Conservation (phyloP, 805 yeast genomes). For the Lipomyces sp. region DNA sequence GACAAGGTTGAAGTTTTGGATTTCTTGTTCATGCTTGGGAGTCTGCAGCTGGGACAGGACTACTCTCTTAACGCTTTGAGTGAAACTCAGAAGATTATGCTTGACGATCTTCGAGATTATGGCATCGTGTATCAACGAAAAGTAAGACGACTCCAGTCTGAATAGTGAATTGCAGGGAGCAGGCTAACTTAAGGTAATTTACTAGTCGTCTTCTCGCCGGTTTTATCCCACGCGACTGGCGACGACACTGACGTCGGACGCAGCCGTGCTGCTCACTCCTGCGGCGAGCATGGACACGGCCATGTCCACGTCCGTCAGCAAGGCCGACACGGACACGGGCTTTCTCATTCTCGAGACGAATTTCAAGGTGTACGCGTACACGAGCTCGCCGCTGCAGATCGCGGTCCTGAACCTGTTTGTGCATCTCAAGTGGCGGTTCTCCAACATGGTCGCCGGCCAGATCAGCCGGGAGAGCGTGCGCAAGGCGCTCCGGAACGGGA, state of each 20-base stretch:
- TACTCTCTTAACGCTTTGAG: slow-evolving; percentile 69
- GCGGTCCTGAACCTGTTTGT: slow-evolving; percentile 88
- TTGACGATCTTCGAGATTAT: slow-evolving; percentile 85
- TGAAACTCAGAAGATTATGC: slow-evolving; percentile 78
- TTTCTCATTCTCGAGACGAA: slow-evolving; percentile 89
- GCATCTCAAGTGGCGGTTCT: slow-evolving; percentile 76
- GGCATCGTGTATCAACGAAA: slow-evolving; percentile 77
- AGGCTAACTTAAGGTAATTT: no score
- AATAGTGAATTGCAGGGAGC: background rate
- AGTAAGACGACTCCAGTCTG: background rate
- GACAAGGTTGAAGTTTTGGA: slow-evolving; percentile 94
- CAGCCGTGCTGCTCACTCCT: slow-evolving; percentile 66
- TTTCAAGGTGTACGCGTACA: slow-evolving; percentile 65
- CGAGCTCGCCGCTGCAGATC: slow-evolving; percentile 79
- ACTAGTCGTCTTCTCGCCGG: slow-evolving; percentile 43
- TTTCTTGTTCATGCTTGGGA: slow-evolving; percentile 89
- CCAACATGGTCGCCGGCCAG: slow-evolving; percentile 91
- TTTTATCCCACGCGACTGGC: slow-evolving; percentile 92
- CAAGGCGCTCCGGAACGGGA: slow-evolving; percentile 78
- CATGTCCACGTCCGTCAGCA: slow-evolving; percentile 33
- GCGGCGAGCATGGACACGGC: slow-evolving; percentile 73
- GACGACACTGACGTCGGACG: slow-evolving; percentile 83
- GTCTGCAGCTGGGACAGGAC: slow-evolving; percentile 84
- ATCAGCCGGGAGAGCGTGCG: slow-evolving; percentile 90
- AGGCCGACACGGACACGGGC: slow-evolving; percentile 44